phyloP scores from a whole-genome alignment of 202 grass and related monocot species.

The Panicum hallii region DNA sequence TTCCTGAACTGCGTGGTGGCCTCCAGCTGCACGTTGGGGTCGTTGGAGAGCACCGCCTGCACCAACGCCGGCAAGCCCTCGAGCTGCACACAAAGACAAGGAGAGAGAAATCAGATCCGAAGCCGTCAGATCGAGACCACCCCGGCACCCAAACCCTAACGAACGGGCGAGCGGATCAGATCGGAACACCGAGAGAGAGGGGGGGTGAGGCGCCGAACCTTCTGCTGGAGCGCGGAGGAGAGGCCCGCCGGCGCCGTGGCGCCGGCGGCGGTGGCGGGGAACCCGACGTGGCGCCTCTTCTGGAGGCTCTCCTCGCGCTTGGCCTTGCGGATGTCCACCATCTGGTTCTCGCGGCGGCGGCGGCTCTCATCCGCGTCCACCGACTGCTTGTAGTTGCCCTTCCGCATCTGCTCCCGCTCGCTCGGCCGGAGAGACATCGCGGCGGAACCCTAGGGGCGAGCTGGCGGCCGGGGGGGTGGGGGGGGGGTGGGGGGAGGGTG shows the following conservation, averaged over 20 bases:
- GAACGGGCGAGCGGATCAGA: neutral
- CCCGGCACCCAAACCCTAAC: neutral
- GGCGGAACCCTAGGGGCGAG: slow-evolving; percentile 42
- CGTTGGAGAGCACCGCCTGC: slow-evolving; percentile 78
- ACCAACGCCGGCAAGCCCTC: slow-evolving; percentile 88
- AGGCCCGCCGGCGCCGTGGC: slow-evolving; percentile 44
- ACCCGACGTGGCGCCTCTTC: slow-evolving; percentile 86
- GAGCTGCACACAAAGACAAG: slow-evolving; percentile 47
- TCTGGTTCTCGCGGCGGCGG: slow-evolving; percentile 74
- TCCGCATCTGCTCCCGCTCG: slow-evolving; percentile 75
- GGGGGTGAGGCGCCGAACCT: slow-evolving; percentile 49
- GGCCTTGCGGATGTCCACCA: slow-evolving; percentile 89
- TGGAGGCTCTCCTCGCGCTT: slow-evolving; percentile 80
- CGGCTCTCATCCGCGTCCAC: slow-evolving; percentile 90
- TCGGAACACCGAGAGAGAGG: neutral
- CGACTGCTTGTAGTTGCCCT: slow-evolving; percentile 78
- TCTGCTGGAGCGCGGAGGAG: slow-evolving; percentile 69
- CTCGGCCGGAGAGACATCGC: slow-evolving; percentile 84
- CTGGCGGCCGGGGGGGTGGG: too few relatives aligned
- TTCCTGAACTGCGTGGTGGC: slow-evolving; percentile 92
- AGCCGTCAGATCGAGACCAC: slow-evolving; percentile 46
- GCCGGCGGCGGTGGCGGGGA: slow-evolving; percentile 16
- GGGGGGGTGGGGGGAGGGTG: too few relatives aligned
- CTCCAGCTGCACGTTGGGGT: slow-evolving; percentile 72
- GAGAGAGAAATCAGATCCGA: slow-evolving; percentile 16